Conservation (phyloP, 2,329 filamentous ascomycete genomes). For the Fusarium subglutinans region DNA sequence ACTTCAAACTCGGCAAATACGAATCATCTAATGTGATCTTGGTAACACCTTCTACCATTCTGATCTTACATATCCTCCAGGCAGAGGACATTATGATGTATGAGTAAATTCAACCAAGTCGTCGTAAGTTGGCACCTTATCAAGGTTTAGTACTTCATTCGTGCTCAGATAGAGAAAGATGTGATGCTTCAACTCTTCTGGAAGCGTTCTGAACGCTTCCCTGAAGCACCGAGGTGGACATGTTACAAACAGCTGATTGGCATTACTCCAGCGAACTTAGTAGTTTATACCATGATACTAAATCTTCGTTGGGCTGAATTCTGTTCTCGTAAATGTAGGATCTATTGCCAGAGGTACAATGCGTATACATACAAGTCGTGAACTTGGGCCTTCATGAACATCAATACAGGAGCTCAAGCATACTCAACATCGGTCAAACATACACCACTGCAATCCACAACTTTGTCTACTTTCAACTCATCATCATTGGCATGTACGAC, state of each 20-base stretch:
- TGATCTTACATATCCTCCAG: background rate
- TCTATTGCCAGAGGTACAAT: background rate
- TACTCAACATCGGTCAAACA: background rate
- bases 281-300: background rate
- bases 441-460: background rate
- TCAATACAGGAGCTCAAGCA: background rate
- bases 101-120: background rate
- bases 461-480: background rate
- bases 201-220: background rate
- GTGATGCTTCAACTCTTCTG: background rate
- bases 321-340: background rate
- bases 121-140: background rate
- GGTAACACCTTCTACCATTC: background rate
- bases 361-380: too few relatives aligned
- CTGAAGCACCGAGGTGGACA: background rate
- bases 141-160: background rate
- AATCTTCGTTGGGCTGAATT: background rate
- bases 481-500: constrained; percentile 21
- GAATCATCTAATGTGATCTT: background rate
- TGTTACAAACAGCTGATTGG: background rate
- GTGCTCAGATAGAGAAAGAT: background rate
- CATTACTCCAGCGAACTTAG: background rate
- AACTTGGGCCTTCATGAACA: background rate
- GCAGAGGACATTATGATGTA: background rate
- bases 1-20: background rate